These are phyloP conservation scores for Solanum pimpinellifolium DNA, from an alignment of 257 asterid genomes.

Conservation along the genomic window DNA sequence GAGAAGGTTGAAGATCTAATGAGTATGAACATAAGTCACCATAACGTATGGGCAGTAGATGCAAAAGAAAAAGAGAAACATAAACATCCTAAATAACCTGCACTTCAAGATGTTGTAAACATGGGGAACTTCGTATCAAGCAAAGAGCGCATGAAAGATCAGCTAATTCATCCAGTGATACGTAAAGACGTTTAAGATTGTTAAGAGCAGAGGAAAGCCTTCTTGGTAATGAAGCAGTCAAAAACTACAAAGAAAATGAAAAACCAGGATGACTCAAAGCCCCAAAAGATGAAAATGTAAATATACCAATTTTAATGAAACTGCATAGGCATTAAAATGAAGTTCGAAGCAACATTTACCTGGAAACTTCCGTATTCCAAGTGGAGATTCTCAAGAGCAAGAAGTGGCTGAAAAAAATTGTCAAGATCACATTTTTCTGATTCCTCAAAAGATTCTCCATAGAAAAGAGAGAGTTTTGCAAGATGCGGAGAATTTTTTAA, in stretches of 20 bases:
- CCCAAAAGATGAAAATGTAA: not conserved
- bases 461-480: not conserved
- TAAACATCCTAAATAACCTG: not conserved
- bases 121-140: not conserved
- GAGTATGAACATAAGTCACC: not conserved
- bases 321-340: not conserved
- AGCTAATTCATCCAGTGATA: not conserved
- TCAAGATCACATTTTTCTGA: not conserved
- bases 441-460: not conserved
- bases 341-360: not conserved
- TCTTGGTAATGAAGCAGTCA: not conserved
- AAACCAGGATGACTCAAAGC: not conserved
- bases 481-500: not conserved
- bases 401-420: not conserved
- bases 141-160: not conserved
- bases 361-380: not conserved
- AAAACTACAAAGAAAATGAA: not conserved
- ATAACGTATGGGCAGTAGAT: not conserved
- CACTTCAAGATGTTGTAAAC: not conserved
- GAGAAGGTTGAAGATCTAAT: not conserved
- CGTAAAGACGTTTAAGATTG: not conserved
- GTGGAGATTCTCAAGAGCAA: not conserved
- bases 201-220: not conserved
- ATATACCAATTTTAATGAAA: not conserved
- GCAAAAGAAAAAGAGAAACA: not conserved